phyloP scores from a whole-genome alignment of 345 rosid species.

The Clarkia xantiana region DNA sequence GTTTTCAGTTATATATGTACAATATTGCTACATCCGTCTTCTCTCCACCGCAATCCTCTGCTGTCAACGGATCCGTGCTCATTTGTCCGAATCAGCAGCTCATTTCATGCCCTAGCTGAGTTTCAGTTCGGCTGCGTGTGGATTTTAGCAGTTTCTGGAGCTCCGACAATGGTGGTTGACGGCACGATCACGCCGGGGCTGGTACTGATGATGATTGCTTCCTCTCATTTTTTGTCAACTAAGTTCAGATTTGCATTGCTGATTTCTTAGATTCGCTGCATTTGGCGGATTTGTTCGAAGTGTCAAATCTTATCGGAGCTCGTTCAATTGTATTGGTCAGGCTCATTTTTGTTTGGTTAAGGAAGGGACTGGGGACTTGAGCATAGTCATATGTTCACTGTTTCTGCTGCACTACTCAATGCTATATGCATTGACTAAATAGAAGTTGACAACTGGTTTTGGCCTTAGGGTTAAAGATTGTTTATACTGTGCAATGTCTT shows the following conservation, averaged over 20 bases:
- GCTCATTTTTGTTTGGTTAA: not conserved
- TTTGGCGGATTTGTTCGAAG: not conserved
- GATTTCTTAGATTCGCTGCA: not conserved
- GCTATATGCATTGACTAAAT: too few species aligned
- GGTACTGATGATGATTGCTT: slow-evolving; percentile 21
- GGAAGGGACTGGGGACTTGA: not conserved
- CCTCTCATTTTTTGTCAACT: not conserved
- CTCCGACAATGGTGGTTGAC: slow-evolving; percentile 40
- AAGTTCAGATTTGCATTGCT: not conserved
- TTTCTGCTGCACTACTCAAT: too few species aligned
- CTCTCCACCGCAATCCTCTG: not conserved
- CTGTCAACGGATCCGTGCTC: not conserved
- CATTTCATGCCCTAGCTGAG: not conserved
- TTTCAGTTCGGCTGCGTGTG: slow-evolving; percentile 7
- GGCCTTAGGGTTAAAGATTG: too few species aligned
- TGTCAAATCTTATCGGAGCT: not conserved
- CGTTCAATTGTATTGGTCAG: not conserved
- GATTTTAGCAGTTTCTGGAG: slow-evolving; percentile 10
- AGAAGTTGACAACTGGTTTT: too few species aligned
- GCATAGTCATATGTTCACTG: too few species aligned
- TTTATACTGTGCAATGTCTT: too few species aligned
- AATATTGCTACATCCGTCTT: slow-evolving; percentile 7
- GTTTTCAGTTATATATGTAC: slow-evolving; percentile 8
- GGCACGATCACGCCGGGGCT: slow-evolving; percentile 74
- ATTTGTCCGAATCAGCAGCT: not conserved